Conservation (phyloP, 176 grass and related monocot species). For the Oryza glumipatula region DNA sequence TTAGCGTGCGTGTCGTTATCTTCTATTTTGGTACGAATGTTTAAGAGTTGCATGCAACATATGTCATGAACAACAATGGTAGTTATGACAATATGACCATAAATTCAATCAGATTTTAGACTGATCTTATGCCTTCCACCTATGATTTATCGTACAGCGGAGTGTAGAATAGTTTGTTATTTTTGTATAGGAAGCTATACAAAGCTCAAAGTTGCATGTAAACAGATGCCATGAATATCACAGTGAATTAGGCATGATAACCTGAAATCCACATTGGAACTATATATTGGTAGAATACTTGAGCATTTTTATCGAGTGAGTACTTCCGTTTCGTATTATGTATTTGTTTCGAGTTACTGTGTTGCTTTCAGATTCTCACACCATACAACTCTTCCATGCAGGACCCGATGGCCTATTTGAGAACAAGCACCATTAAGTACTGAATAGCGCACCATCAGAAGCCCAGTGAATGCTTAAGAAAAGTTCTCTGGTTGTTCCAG, state of each 20-base stretch:
- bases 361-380: constrained; percentile 19
- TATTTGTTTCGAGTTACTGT: not conserved
- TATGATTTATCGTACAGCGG: not conserved
- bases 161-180: not conserved
- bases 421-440: constrained; percentile 63
- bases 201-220: not conserved
- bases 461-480: constrained; percentile 26
- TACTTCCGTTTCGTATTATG: not conserved
- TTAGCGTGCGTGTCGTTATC: not conserved
- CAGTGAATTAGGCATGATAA: not conserved
- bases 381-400: constrained; percentile 29
- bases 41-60: not conserved
- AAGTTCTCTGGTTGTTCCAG: constrained; percentile 29
- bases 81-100: not conserved
- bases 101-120: not conserved
- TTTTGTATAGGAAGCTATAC: not conserved
- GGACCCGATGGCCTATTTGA: constrained; percentile 83
- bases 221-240: not conserved
- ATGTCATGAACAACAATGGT: not conserved
- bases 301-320: not conserved
- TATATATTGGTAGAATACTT: not conserved
- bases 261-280: not conserved
- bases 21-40: not conserved
- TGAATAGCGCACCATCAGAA: constrained; percentile 30
- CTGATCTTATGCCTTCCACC: not conserved